Conservation (phyloP, 352 stramenopile genomes). For the Globisporangium nagaii region DNA sequence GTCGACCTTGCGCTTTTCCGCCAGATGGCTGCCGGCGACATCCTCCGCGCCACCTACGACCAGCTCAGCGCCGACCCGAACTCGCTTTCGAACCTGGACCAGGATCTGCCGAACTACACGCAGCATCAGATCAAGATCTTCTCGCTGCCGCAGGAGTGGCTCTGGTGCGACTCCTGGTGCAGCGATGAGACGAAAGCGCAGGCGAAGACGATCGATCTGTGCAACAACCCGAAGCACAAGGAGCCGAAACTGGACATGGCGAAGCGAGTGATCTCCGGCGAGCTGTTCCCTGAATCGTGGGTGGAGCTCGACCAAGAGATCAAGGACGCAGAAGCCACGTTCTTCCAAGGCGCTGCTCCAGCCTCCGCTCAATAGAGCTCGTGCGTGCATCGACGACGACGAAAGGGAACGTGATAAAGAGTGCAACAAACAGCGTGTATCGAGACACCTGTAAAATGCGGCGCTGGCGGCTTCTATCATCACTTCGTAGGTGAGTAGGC, state of each 20-base stretch:
- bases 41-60: constrained; percentile 95
- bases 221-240: constrained; percentile 99
- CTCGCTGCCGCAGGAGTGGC: constrained; percentile 97
- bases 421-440: not conserved
- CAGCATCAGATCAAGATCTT: constrained; percentile 95
- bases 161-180: constrained; percentile 99
- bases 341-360: not conserved
- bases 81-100: constrained; percentile 98
- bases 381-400: too few relatives aligned
- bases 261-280: constrained; percentile 96
- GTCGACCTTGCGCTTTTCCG: constrained; percentile 97
- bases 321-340: constrained; percentile 53
- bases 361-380: too few relatives aligned
- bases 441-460: not conserved
- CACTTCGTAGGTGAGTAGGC: constrained; percentile 22
- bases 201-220: constrained; percentile 99
- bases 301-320: constrained; percentile 98
- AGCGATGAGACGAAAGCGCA: constrained; percentile 95
- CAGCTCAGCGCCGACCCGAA: constrained; percentile 97
- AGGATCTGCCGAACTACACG: constrained; percentile 99
- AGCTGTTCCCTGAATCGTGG: constrained; percentile 98
- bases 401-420: not conserved
- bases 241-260: constrained; percentile 99
- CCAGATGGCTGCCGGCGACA: constrained; percentile 93
- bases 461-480: not conserved